Evolutionary conservation across 805 yeast species (phyloP).

Genomic region (Candida xyloterini): DNA sequence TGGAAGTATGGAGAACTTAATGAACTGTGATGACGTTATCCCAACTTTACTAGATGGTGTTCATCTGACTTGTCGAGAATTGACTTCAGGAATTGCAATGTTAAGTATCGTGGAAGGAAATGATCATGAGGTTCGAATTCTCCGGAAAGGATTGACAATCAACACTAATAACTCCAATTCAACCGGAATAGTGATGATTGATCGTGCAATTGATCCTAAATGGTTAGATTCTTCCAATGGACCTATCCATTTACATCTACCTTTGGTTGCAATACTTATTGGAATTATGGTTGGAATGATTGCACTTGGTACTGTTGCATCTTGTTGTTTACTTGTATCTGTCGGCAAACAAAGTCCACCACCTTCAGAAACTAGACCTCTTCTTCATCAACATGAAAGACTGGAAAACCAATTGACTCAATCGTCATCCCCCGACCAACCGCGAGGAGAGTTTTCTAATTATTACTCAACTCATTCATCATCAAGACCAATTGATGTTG

Average conservation of each 20-base stretch:
- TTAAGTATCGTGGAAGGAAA: slow-evolving; percentile 45
- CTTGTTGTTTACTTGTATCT: slow-evolving; percentile 37
- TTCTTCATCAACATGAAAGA: slow-evolving; percentile 3
- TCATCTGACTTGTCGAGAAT: slow-evolving; percentile 41
- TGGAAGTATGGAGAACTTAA: slow-evolving; percentile 43
- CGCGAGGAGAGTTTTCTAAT: slow-evolving; percentile 2
- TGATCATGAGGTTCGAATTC: slow-evolving; percentile 55
- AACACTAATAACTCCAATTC: slow-evolving; percentile 9
- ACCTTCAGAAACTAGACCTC: slow-evolving; percentile 15
- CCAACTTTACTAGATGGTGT: slow-evolving; percentile 44
- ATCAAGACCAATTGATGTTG: slow-evolving; percentile 26
- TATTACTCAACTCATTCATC: slow-evolving; percentile 31
- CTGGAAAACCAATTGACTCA: background rate
- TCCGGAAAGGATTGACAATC: slow-evolving; percentile 61
- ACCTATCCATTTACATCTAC: slow-evolving; percentile 57
- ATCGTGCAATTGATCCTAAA: slow-evolving; percentile 59
- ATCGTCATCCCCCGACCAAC: background rate
- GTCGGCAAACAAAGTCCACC: slow-evolving; percentile 23
- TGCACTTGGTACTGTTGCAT: slow-evolving; percentile 31
- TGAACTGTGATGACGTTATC: slow-evolving; percentile 46
- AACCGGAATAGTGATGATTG: slow-evolving; percentile 61
- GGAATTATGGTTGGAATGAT: slow-evolving; percentile 65
- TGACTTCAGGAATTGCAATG: slow-evolving; percentile 37
- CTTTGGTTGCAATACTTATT: slow-evolving; percentile 62
- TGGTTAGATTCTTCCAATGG: slow-evolving; percentile 51